A percentile compares a stretch with the other conserved stretches of the same genome.
These are phyloP conservation scores for Rhypophila decipiens DNA, from an alignment of 495 filamentous ascomycete species.

Conservation along the genomic window DNA sequence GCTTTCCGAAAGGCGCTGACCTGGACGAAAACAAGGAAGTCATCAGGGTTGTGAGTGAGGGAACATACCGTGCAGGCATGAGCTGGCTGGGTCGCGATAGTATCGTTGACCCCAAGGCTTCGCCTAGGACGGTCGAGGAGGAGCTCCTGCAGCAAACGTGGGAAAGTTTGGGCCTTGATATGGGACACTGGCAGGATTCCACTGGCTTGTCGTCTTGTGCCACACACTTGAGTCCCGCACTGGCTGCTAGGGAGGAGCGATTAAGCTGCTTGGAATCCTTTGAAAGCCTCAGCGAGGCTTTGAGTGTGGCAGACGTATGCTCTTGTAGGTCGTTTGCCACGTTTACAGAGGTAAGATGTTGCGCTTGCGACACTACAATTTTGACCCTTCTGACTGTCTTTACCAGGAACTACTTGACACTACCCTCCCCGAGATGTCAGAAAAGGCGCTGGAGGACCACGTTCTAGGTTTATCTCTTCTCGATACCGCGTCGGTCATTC, in stretches of 20 bases:
- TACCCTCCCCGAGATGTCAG: conserved; percentile 50
- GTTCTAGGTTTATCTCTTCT: conserved; percentile 57
- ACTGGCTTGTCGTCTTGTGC: conserved; percentile 26
- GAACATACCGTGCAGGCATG: conserved; percentile 72
- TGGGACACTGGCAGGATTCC: conserved; percentile 36
- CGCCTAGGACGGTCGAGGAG: conserved; percentile 33
- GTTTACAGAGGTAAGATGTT: conserved; percentile 29
- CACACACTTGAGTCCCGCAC: conserved; percentile 16
- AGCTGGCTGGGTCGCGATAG: conserved; percentile 63
- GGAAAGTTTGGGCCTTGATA: conserved; percentile 52
- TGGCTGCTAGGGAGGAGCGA: conserved; percentile 7
- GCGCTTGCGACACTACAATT: not conserved
- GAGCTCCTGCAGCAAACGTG: conserved; percentile 49
- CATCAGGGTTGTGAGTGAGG: conserved; percentile 75
- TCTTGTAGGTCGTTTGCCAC: conserved; percentile 32
- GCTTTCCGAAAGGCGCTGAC: conserved; percentile 65
- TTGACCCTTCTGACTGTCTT: not conserved
- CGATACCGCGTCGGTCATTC: conserved; percentile 34
- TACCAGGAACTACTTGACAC: conserved; percentile 51
- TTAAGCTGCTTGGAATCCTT: conserved; percentile 25
- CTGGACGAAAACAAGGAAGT: conserved; percentile 56
- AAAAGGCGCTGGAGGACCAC: conserved; percentile 58
- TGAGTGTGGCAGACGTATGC: conserved; percentile 49
- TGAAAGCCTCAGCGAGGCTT: conserved; percentile 25
- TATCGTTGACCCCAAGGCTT: conserved; percentile 11